Evolutionary conservation across 306 rosid genomes (phyloP), one percentile per base, ranked within the genome.

Genomic region (Rosa multiflora): DNA sequence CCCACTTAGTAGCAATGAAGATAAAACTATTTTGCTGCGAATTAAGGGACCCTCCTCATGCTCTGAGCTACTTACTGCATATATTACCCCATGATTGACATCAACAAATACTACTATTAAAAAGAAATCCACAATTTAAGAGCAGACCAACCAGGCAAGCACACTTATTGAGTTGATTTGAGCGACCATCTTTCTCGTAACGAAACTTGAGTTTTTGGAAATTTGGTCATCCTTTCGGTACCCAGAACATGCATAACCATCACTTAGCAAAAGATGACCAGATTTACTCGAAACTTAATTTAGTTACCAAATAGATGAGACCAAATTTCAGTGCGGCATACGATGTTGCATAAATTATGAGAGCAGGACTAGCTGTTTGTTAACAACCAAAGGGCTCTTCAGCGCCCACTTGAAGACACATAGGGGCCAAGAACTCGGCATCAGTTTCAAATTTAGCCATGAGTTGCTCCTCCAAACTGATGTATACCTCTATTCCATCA

Each of bases 391-490:
- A 13, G 17, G 1, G 14, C 55, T 49, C 55, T 49, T 49, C 18
- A 49, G 18, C 18, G 55, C 55, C 0, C 55, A 14, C 8, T 51
- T 51, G 56, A n/a, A 51, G n/a, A 17, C 56, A 51, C 20, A 51
- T 32, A 32, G 2, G 29, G 29, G 56, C 56, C 7, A 52, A 26
- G 51, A 87, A 75, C 51, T 87, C 87, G 26, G 67, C 6, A 3
- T 89, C 88, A 18, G 14, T 78, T 77, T 89, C 84, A 3, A 83
- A 76, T 68, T 87, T 80, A 4, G 79, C 82, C 97, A 91, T 89
- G 70, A 82, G 87, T 15, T 79, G 83, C 73, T 68, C 78, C 43
- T 53, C 67, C 76, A 88, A 73, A 81, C 82, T 77, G 76, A 91
- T 39, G 0, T 82, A 85, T 0, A 87, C 88, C 63, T 91, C 89